These are phyloP conservation scores for Biscogniauxia mediterranea DNA, from an alignment of 2,329 filamentous ascomycete genomes.

Conservation along the genomic window DNA sequence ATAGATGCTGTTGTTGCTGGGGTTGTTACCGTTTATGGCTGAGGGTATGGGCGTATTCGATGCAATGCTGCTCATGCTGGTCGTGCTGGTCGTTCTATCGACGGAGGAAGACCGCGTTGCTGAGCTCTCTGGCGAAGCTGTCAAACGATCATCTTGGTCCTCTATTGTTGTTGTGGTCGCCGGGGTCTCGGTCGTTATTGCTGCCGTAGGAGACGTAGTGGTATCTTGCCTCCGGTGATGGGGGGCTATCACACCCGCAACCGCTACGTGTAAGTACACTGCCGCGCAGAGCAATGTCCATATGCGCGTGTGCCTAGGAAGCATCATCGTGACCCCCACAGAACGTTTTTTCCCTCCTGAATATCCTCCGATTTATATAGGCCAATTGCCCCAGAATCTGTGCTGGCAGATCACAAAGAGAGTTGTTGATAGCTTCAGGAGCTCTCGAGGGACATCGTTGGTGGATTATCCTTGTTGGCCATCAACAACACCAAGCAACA, in stretches of 20 bases:
- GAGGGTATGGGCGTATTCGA: conserved; percentile 27
- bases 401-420: conserved; percentile 5
- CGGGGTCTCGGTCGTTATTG: conserved; percentile 9
- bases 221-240: conserved; percentile 35
- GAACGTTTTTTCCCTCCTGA: not conserved
- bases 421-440: conserved; percentile 10
- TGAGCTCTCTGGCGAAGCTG: conserved; percentile 14
- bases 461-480: conserved; percentile 5
- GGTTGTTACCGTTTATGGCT: conserved; percentile 33
- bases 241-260: conserved; percentile 34
- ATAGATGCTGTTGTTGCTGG: conserved; percentile 19
- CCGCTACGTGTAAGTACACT: conserved; percentile 37
- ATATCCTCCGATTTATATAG: conserved; percentile 3
- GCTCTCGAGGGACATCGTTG: conserved; percentile 20
- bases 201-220: conserved; percentile 17
- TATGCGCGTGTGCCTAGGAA: conserved; percentile 32
- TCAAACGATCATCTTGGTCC: conserved; percentile 8
- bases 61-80: conserved; percentile 12
- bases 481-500: conserved; percentile 5
- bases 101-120: conserved; percentile 9
- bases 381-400: conserved; percentile 5
- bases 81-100: conserved; percentile 12
- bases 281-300: conserved; percentile 41
- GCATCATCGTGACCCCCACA: conserved; percentile 30
- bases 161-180: conserved; percentile 22